Percentiles rank a stretch among this genome's conserved stretches.
Evolutionary conservation across 1,284 basidiomycete genomes (phyloP).

Genomic region (Pisolithus thermaeus): DNA sequence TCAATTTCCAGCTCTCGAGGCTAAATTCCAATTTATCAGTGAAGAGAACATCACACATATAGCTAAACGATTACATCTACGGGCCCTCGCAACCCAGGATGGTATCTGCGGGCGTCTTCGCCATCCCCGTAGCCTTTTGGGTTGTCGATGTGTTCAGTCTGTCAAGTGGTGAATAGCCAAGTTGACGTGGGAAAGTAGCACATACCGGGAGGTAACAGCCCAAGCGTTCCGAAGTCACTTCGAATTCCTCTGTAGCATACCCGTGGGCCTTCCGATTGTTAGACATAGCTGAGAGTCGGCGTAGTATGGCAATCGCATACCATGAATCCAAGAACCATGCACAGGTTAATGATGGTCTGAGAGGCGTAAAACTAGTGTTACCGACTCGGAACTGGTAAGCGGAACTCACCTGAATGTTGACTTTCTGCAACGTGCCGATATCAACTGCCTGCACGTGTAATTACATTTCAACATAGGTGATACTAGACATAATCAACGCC

Average conservation of each 20-base stretch:
- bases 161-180: background rate
- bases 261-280: constrained; percentile 60
- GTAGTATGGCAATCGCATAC: constrained; percentile 28
- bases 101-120: constrained; percentile 76
- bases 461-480: background rate
- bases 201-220: constrained; percentile 78
- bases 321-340: constrained; percentile 86
- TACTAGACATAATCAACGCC: background rate
- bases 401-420: constrained; percentile 51
- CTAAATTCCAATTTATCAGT: constrained; percentile 29
- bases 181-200: background rate
- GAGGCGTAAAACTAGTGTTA: background rate
- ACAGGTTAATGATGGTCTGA: constrained; percentile 82
- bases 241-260: constrained; percentile 82
- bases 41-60: constrained; percentile 1
- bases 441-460: constrained; percentile 66
- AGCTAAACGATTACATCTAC: constrained; percentile 45
- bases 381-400: background rate
- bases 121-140: constrained; percentile 83
- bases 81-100: constrained; percentile 67
- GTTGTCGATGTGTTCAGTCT: constrained; percentile 88
- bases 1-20: constrained; percentile 85
- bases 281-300: background rate
- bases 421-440: constrained; percentile 74
- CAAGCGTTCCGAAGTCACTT: constrained; percentile 84